Evolutionary conservation across 768 basidiomycete species (phyloP).

Genomic region (Tulasnella sp.): DNA sequence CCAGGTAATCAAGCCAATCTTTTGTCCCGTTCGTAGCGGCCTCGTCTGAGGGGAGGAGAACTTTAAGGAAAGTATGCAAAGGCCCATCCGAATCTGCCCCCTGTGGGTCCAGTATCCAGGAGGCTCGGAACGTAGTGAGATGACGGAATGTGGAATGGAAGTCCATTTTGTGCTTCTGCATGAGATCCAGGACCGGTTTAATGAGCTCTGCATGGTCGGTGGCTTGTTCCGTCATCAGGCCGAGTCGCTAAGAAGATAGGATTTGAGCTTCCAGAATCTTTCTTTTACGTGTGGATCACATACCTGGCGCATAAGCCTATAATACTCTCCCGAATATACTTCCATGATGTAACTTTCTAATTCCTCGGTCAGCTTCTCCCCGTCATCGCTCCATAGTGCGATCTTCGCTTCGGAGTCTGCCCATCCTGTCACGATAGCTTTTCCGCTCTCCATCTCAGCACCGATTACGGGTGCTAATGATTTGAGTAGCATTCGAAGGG

Average conservation of each 20-base stretch:
- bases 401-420: constrained; percentile 47
- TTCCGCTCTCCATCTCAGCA: constrained; percentile 53
- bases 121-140: constrained; percentile 52
- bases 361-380: constrained; percentile 45
- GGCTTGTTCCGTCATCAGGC: constrained; percentile 44
- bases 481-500: constrained; percentile 63
- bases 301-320: constrained; percentile 58
- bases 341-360: constrained; percentile 52
- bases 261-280: neutral
- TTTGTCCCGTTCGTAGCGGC: constrained; percentile 34
- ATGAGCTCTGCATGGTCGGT: constrained; percentile 53
- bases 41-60: constrained; percentile 14
- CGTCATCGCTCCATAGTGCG: constrained; percentile 50
- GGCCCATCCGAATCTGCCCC: constrained; percentile 9
- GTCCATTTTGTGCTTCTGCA: constrained; percentile 69
- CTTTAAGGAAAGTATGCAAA: constrained; percentile 27
- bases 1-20: constrained; percentile 56
- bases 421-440: constrained; percentile 50
- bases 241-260: constrained; percentile 52
- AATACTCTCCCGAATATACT: constrained; percentile 54
- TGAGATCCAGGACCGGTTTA: constrained; percentile 59
- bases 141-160: constrained; percentile 78
- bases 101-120: constrained; percentile 19
- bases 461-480: constrained; percentile 81
- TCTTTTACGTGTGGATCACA: neutral